Evolutionary conservation across 2,329 filamentous ascomycete genomes (phyloP).

Genomic region (Ascochyta lentis): DNA sequence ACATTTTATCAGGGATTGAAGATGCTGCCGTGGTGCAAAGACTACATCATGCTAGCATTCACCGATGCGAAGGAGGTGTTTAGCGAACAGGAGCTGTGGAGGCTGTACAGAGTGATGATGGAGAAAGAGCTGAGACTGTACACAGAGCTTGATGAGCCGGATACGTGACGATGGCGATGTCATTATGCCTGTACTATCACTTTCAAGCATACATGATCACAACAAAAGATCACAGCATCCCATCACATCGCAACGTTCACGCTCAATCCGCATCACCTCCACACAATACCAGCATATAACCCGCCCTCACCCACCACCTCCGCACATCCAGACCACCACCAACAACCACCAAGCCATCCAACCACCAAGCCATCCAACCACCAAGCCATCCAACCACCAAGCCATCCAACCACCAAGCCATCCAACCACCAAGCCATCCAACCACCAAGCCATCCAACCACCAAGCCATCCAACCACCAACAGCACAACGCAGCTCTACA

Average conservation of each 20-base stretch:
- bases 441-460: too few relatives aligned
- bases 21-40: conserved; percentile 69
- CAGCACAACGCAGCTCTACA: neutral
- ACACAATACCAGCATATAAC: neutral
- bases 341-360: neutral
- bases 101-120: conserved; percentile 62
- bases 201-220: neutral
- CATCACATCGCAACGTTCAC: neutral
- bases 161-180: neutral
- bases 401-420: neutral
- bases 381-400: neutral
- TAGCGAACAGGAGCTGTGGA: conserved; percentile 57
- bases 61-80: conserved; percentile 46
- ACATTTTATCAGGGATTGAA: conserved; percentile 64
- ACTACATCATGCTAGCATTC: conserved; percentile 65
- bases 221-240: neutral
- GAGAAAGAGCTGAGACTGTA: conserved; percentile 69
- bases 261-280: neutral
- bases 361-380: neutral
- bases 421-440: neutral
- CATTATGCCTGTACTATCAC: neutral
- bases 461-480: neutral
- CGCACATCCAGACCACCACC: neutral
- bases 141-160: conserved; percentile 56
- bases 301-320: neutral